These are phyloP conservation scores for Fusarium devonianum DNA, from an alignment of 2,329 filamentous ascomycete genomes.

Conservation along the genomic window DNA sequence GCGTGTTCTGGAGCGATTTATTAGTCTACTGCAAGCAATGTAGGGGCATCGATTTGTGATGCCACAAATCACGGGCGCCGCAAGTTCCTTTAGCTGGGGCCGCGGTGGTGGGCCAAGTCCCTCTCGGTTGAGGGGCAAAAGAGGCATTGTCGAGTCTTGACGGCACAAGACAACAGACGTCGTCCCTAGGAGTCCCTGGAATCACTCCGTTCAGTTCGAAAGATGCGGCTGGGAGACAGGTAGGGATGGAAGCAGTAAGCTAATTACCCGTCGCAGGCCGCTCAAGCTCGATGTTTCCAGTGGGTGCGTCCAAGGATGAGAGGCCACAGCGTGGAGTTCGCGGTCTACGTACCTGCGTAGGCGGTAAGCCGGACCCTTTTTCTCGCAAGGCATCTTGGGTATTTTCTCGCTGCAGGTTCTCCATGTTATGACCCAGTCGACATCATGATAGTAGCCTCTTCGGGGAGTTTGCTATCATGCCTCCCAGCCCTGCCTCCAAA, in stretches of 20 bases:
- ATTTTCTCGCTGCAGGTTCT: background rate
- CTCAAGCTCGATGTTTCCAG: conserved; percentile 1
- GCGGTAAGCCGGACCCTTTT: conserved; percentile 26
- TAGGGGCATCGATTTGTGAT: conserved; percentile 12
- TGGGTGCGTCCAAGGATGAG: conserved; percentile 2
- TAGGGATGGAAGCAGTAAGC: conserved; percentile 4
- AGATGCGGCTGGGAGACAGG: conserved; percentile 7
- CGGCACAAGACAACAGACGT: conserved; percentile 6
- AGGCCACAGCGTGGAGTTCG: conserved; percentile 30
- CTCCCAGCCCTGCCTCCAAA: background rate
- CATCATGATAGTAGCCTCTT: conserved; percentile 3
- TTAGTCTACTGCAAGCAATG: conserved; percentile 27
- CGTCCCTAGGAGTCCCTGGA: background rate
- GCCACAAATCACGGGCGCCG: conserved; percentile 31
- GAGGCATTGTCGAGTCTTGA: background rate
- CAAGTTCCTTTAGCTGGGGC: background rate
- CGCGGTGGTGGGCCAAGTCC: conserved; percentile 16
- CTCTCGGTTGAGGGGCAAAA: conserved; percentile 10
- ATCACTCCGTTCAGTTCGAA: conserved; percentile 17
- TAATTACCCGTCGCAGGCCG: conserved; percentile 5
- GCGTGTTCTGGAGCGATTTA: conserved; percentile 10
- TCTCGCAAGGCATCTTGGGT: background rate
- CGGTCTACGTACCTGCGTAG: conserved; percentile 5
- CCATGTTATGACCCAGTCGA: background rate
- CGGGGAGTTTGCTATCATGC: conserved; percentile 13